These are phyloP conservation scores for Hymenoscyphus fructigenus DNA, from an alignment of 2,329 filamentous ascomycete genomes.

Conservation along the genomic window DNA sequence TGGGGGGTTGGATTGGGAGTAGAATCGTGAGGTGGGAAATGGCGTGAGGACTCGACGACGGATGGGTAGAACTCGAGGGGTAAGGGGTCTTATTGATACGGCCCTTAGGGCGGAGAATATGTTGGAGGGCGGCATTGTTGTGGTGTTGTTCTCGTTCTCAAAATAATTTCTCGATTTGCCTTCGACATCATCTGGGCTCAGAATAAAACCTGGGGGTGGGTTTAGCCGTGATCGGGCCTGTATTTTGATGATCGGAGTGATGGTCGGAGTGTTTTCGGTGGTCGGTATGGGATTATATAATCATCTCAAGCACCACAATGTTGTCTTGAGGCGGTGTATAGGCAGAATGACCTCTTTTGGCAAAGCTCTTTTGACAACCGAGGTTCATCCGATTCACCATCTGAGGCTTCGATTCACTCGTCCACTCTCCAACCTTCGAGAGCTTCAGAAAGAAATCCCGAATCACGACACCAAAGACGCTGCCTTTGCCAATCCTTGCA, in stretches of 20 bases:
- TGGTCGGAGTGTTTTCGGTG: no score
- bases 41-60: constrained; percentile 3
- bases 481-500: neutral
- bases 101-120: constrained; percentile 10
- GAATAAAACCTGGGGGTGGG: no score
- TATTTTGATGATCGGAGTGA: no score
- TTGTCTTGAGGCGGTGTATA: no score
- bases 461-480: neutral
- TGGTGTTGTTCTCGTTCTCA: neutral
- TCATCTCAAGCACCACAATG: no score
- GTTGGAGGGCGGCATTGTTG: constrained; percentile 13
- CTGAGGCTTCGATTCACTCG: neutral
- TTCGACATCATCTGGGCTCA: no score
- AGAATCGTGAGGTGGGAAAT: constrained; percentile 5
- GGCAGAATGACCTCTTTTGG: neutral
- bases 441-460: neutral
- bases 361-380: neutral
- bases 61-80: neutral
- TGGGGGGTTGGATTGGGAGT: neutral
- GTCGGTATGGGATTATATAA: no score
- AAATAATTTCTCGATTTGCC: neutral
- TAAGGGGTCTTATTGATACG: neutral
- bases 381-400: constrained; percentile 6
- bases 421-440: neutral
- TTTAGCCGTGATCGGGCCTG: no score